These are phyloP conservation scores for Fistulinella prunicolor DNA, from an alignment of 768 basidiomycete genomes.

Conservation along the genomic window DNA sequence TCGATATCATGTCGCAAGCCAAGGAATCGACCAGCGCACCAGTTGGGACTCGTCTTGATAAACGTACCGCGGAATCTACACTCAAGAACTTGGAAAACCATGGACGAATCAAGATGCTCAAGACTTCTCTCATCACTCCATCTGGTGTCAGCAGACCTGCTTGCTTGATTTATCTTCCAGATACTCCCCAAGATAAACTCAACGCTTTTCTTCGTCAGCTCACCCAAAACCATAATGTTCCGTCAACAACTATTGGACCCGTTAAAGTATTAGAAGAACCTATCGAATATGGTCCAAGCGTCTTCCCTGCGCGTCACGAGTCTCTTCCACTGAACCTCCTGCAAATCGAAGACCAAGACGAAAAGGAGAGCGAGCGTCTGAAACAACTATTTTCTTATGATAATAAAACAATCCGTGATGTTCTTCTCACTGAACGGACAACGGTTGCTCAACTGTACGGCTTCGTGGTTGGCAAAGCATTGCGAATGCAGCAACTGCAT, in stretches of 20 bases:
- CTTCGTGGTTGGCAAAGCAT: slow-evolving; percentile 62
- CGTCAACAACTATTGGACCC: slow-evolving; percentile 28
- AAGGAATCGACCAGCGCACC: slow-evolving; percentile 73
- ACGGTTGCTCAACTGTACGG: slow-evolving; percentile 76
- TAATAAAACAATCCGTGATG: slow-evolving; percentile 53
- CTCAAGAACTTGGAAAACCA: slow-evolving; percentile 60
- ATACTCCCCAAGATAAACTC: slow-evolving; percentile 50
- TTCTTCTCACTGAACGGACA: slow-evolving; percentile 65
- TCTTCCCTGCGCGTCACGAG: slow-evolving; percentile 28
- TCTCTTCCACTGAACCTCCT: slow-evolving; percentile 43
- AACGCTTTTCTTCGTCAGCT: slow-evolving; percentile 57
- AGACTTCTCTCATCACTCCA: slow-evolving; percentile 55
- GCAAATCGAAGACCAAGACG: slow-evolving; percentile 44
- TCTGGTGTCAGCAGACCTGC: slow-evolving; percentile 59
- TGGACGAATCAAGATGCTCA: slow-evolving; percentile 68
- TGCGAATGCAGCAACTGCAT: slow-evolving; percentile 65
- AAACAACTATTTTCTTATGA: slow-evolving; percentile 54
- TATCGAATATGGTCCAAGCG: slow-evolving; percentile 52
- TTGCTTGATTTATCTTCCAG: slow-evolving; percentile 64
- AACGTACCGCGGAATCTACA: slow-evolving; percentile 62
- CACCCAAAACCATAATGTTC: slow-evolving; percentile 38
- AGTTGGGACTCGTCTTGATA: slow-evolving; percentile 66
- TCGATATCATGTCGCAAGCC: slow-evolving; percentile 52
- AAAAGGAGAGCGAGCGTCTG: slow-evolving; percentile 43
- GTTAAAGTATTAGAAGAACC: slow-evolving; percentile 53